phyloP scores from a whole-genome alignment of 441 rosid species.

The Erysimum pusillum region DNA sequence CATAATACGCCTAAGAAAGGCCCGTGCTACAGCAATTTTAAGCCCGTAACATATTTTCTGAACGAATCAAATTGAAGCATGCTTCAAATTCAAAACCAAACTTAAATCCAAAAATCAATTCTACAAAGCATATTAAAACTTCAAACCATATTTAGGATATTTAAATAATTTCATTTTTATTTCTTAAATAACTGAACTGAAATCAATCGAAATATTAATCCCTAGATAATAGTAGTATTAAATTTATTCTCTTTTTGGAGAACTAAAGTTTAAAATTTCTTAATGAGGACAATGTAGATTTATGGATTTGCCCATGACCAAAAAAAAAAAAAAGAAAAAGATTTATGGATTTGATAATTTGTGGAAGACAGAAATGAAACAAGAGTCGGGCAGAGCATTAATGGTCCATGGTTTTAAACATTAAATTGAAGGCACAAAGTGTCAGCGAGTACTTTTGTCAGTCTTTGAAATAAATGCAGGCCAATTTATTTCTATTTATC shows the following conservation, averaged over 20 bases:
- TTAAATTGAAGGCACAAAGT: conserved; percentile 41
- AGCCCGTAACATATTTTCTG: neutral
- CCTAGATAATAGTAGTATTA: neutral
- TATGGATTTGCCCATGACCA: no score
- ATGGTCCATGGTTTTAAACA: conserved; percentile 46
- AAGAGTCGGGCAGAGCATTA: conserved; percentile 44
- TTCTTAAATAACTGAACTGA: neutral
- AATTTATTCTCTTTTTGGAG: neutral
- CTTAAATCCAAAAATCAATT: neutral
- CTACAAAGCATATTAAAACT: neutral
- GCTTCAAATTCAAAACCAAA: neutral
- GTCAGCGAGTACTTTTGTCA: conserved; percentile 49
- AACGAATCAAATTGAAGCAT: neutral
- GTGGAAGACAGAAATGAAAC: conserved; percentile 29
- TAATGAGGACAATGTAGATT: no score
- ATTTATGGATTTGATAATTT: conserved; percentile 9
- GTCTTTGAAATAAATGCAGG: conserved; percentile 40
- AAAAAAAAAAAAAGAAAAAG: no score
- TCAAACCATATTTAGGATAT: no score
- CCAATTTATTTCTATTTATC: conserved; percentile 26
- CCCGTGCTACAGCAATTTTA: neutral
- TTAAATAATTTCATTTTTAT: neutral
- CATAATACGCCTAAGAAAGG: neutral
- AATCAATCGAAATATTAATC: neutral
- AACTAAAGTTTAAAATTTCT: no score